Evolutionary conservation across 1,139 yeast genomes (phyloP), one percentile per base, ranked within the genome.

Genomic region (Taphrina populina): DNA sequence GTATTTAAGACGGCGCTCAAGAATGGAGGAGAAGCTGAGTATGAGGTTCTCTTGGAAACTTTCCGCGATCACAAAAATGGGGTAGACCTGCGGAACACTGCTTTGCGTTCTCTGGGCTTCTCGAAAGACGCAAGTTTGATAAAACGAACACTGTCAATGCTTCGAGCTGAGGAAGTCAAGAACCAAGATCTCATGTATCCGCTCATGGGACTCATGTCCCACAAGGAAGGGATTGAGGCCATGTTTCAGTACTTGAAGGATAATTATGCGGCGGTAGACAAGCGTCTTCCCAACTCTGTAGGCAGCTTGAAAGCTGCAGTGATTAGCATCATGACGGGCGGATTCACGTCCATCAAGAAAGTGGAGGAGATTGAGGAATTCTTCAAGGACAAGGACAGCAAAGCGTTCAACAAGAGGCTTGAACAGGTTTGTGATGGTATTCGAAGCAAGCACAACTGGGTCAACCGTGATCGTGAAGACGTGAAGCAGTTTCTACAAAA

Each of bases 131-230:
- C 74, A 4, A 75, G 74, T 45, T 72, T 86, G 56, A 75, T 84
- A 60, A 72, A 78, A 62, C 82, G 80, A 70, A 81, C 88, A 11
- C 73, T 84, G 52, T 76, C 71, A 2, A 74, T 78, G 65, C 70
- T 86, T 61, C 76, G 86, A 61, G 82, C 88, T 32, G 79, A 83
- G 32, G 73, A 81, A 34, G 76, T 88, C 62, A 83, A 85, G 66
- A 73, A 80, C 27, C 97, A 90, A 73, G 97, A 90, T 70, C 79
- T 86, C 60, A 82, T 82, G 68, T 78, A 83, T 61, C 88, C 95
- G 64, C 75, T 90, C 78, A 78, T 74, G 61, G 88, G 94, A 36
- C 73, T 87, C 71, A 75, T 84, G 65, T 66, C 78, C 15, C 82
- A 81, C 65, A 74, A 72, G 58, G 75, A 73, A 43, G 95, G 95